phyloP scores from a whole-genome alignment of 2,329 filamentous ascomycete species.

The Xylaria sp. region DNA sequence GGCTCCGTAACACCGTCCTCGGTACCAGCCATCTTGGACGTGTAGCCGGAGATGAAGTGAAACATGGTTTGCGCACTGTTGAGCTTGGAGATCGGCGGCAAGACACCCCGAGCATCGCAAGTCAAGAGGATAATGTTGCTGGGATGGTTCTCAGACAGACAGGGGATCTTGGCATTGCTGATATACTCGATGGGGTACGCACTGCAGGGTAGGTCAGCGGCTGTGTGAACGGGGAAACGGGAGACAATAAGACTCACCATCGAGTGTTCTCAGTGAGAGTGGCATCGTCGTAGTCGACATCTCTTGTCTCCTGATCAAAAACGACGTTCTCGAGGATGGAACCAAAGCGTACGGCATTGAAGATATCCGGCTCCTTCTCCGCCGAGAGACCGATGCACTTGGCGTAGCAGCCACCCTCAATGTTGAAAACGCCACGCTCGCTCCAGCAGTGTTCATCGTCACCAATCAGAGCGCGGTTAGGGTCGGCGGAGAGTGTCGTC shows the following conservation, averaged over 20 bases:
- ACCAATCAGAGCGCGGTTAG: conserved; percentile 94
- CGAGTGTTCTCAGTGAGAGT: conserved; percentile 98
- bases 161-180: conserved; percentile 97
- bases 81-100: conserved; percentile 98
- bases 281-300: conserved; percentile 93
- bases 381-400: conserved; percentile 97
- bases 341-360: conserved; percentile 93
- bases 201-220: conserved; percentile 46
- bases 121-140: conserved; percentile 98
- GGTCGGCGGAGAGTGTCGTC: conserved; percentile 96
- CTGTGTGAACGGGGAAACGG: conserved; percentile 18
- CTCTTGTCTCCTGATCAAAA: conserved; percentile 88
- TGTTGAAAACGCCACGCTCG: conserved; percentile 97
- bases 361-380: conserved; percentile 99
- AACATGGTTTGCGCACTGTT: conserved; percentile 97
- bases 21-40: conserved; percentile 99
- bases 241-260: conserved; percentile 58
- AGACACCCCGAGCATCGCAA: conserved; percentile 95
- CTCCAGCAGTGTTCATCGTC: conserved; percentile 99
- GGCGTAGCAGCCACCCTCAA: conserved; percentile 98
- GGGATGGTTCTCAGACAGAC: conserved; percentile 86
- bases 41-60: conserved; percentile 99
- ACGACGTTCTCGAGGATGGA: conserved; percentile 99
- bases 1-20: conserved; percentile 97
- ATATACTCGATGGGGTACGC: conserved; percentile 99